These are phyloP conservation scores for Coemansia asiatica DNA, from an alignment of 192 early-diverging fungal genomes.

Conservation along the genomic window DNA sequence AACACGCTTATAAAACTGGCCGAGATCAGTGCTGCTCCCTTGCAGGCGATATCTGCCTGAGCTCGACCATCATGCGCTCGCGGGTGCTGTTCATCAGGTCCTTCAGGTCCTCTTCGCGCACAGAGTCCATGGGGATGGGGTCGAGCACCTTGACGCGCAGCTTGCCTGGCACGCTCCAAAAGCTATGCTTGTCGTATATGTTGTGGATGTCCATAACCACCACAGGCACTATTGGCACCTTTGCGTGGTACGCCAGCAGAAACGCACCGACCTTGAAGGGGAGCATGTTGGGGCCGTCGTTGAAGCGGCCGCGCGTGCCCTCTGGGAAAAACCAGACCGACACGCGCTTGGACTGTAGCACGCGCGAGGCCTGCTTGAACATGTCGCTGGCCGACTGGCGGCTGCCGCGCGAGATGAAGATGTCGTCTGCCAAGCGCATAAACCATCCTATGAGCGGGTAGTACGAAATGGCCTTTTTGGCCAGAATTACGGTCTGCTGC, in stretches of 20 bases:
- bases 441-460: conserved; percentile 79
- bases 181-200: conserved; percentile 43
- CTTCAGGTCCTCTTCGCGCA: conserved; percentile 49
- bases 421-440: conserved; percentile 72
- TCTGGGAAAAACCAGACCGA: conserved; percentile 91
- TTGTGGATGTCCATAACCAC: conserved; percentile 71
- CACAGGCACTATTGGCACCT: conserved; percentile 85
- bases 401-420: conserved; percentile 91
- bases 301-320: conserved; percentile 83
- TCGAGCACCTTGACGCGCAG: conserved; percentile 49
- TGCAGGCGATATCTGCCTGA: conserved; percentile 41
- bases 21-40: conserved; percentile 17
- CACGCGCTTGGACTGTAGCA: conserved; percentile 74
- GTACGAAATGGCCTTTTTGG: conserved; percentile 72
- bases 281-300: conserved; percentile 60
- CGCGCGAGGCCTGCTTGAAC: conserved; percentile 71
- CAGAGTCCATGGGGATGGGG: conserved; percentile 44
- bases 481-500: conserved; percentile 66
- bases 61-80: conserved; percentile 48
- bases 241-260: conserved; percentile 85
- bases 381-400: conserved; percentile 77
- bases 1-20: too few relatives aligned
- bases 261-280: conserved; percentile 98
- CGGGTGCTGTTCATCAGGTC: conserved; percentile 46
- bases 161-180: conserved; percentile 42